Evolutionary conservation across 352 stramenopile species (phyloP).

Genomic region (Globisporangium paddicum): DNA sequence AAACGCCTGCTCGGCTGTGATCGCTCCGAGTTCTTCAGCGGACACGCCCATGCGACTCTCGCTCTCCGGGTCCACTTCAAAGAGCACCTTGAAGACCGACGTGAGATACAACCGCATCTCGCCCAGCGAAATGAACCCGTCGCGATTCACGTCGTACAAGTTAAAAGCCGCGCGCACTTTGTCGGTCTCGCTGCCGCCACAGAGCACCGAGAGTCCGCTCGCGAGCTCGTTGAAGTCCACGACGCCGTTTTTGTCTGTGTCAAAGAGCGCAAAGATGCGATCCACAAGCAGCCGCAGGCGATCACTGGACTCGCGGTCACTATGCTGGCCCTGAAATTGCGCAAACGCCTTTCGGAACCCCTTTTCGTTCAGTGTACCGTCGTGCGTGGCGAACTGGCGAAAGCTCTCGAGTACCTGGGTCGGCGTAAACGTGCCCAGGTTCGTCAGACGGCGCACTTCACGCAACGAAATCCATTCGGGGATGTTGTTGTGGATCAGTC

Average conservation of each 20-base stretch:
- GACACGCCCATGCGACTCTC: constrained; percentile 55
- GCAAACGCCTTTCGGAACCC: constrained; percentile 56
- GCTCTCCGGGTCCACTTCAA: constrained; percentile 71
- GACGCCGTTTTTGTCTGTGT: constrained; percentile 72
- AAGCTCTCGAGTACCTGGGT: constrained; percentile 82
- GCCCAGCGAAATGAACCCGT: constrained; percentile 79
- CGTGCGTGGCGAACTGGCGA: constrained; percentile 46
- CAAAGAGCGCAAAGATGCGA: constrained; percentile 77
- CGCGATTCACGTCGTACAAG: constrained; percentile 86
- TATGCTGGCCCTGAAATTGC: constrained; percentile 37
- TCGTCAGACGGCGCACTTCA: constrained; percentile 76
- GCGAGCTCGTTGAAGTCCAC: constrained; percentile 82
- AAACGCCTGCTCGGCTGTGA: constrained; percentile 82
- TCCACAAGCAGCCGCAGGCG: constrained; percentile 62
- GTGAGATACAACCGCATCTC: constrained; percentile 85
- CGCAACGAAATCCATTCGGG: constrained; percentile 71
- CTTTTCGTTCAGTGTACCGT: constrained; percentile 67
- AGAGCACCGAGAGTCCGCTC: constrained; percentile 76
- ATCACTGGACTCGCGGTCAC: constrained; percentile 24
- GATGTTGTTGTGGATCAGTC: constrained; percentile 75
- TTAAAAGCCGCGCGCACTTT: constrained; percentile 82
- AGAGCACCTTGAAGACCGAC: constrained; percentile 86
- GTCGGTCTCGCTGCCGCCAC: constrained; percentile 56
- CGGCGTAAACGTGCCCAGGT: constrained; percentile 58
- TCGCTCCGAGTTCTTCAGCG: constrained; percentile 62